Conservation (phyloP, 495 filamentous ascomycete genomes). For the Podospora conica region DNA sequence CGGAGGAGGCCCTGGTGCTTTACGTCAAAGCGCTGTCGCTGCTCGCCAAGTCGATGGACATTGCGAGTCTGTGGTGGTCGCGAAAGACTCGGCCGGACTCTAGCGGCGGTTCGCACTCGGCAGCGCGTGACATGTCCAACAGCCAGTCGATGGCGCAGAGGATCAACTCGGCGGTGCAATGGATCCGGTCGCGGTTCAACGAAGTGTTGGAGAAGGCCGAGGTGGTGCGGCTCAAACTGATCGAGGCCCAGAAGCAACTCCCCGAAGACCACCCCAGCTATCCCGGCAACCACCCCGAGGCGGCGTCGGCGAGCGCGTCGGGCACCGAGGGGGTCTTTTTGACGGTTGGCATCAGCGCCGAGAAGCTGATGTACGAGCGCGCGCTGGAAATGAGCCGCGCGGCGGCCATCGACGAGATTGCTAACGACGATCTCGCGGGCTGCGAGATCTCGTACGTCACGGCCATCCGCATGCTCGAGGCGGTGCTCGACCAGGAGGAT, state of each 20-base stretch:
- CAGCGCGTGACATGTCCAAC: slow-evolving; percentile 39
- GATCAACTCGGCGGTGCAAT: slow-evolving; percentile 90
- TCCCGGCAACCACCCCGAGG: slow-evolving; percentile 61
- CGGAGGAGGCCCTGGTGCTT: slow-evolving; percentile 90
- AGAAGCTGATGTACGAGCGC: slow-evolving; percentile 97
- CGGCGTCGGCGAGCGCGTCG: slow-evolving; percentile 48
- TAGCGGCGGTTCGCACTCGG: slow-evolving; percentile 38
- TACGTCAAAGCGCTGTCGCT: slow-evolving; percentile 91
- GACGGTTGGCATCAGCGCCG: slow-evolving; percentile 76
- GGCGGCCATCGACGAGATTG: slow-evolving; percentile 91
- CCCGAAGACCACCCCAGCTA: slow-evolving; percentile 82
- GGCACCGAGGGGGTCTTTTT: slow-evolving; percentile 50
- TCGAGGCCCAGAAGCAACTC: slow-evolving; percentile 78
- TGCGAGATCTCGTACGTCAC: slow-evolving; percentile 93
- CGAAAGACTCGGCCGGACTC: slow-evolving; percentile 65
- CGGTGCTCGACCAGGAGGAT: slow-evolving; percentile 82
- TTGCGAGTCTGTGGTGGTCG: slow-evolving; percentile 88
- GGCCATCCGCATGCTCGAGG: slow-evolving; percentile 88
- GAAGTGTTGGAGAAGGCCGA: slow-evolving; percentile 95
- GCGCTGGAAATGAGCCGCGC: slow-evolving; percentile 93
- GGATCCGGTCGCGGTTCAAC: slow-evolving; percentile 90
- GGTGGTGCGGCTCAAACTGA: slow-evolving; percentile 75
- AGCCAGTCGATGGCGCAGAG: slow-evolving; percentile 56
- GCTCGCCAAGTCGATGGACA: slow-evolving; percentile 92
- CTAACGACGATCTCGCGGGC: slow-evolving; percentile 77